Evolutionary conservation across 2,329 filamentous ascomycete genomes (phyloP), one percentile per base, ranked within the genome.

Genomic region (Botrytis paeoniae): DNA sequence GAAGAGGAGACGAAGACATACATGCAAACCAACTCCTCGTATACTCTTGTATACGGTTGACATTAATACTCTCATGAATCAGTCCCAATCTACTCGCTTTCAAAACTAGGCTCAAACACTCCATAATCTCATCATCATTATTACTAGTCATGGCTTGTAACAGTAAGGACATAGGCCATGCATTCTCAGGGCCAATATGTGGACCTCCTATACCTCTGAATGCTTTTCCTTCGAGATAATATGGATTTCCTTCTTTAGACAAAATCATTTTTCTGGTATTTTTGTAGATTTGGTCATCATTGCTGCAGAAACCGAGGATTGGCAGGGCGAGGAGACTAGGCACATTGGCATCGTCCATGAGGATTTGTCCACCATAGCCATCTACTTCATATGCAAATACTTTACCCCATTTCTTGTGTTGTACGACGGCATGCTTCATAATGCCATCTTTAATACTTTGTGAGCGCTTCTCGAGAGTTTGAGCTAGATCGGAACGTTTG

Each of bases 101-200:
- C 74, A 96, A 89, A 57, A 99, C 96, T 45, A 91, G 82, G 12
- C 89, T 85, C 39, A 99, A 82, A 75, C 92, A 93, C 66, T 88
- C 86, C 74, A 83, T 85, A 76, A 99, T 98, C 83, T 99, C 96
- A 0, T 86, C 85, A 74, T 97, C 95, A 73, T 95, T 86, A 69
- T 95, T 88, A 9, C 91, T 92, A 0, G 96, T 99, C 87, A 96
- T 94, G 4, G 93, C 94, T 82, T 98, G 95, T 32, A 98, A 89
- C 14, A 99, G 86, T 75, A 98, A 84, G 81, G 93, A 96, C 94
- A 99, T 98, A 0, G 96, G 96, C 96, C 96, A 99, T 12, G 95
- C 96, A 77, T 97, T 93, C 78, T 89, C 85, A n/a, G 97, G 84
- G 0, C 96, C 96, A 77, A 98, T 92, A 79, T 90, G 89, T 10